These are phyloP conservation scores for Petrea volubilis DNA, from an alignment of 257 asterid species.

Conservation along the genomic window DNA sequence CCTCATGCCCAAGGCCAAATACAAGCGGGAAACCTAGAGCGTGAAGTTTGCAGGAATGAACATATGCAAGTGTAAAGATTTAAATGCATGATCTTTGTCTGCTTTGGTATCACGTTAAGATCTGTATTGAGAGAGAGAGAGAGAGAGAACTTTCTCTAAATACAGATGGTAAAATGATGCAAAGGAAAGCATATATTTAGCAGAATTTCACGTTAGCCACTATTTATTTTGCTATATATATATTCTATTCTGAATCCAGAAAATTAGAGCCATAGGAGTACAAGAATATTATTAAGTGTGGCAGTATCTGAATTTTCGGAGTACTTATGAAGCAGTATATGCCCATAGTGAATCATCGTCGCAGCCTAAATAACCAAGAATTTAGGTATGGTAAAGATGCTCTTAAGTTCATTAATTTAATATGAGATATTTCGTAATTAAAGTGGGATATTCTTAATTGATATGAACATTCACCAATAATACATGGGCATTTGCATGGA, in stretches of 20 bases:
- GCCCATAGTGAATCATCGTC: slow-evolving; percentile 24
- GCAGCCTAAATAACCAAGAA: slow-evolving; percentile 7
- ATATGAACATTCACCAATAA: slow-evolving; percentile 31
- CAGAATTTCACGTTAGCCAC: slow-evolving; percentile 9
- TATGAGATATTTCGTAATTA: slow-evolving; percentile 23
- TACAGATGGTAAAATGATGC: too few species aligned
- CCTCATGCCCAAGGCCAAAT: too few species aligned
- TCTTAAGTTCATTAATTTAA: not conserved
- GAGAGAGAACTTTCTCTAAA: too few species aligned
- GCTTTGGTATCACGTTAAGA: too few species aligned
- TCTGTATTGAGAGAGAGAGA: too few species aligned
- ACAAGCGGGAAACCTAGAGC: too few species aligned
- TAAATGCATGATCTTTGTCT: too few species aligned
- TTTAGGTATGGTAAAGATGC: slow-evolving; percentile 14
- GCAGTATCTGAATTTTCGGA: not conserved
- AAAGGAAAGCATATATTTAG: slow-evolving; percentile 16
- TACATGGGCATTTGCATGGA: slow-evolving; percentile 34
- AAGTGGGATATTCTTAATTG: slow-evolving; percentile 32
- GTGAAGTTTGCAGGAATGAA: too few species aligned
- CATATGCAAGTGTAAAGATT: too few species aligned
- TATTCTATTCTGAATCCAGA: not conserved
- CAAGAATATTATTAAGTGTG: not conserved
- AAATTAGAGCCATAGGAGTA: not conserved
- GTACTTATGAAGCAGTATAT: slow-evolving; percentile 15
- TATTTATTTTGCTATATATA: not conserved